Conservation (phyloP, 257 asterid species). For the Paraleonurus japonicus region DNA sequence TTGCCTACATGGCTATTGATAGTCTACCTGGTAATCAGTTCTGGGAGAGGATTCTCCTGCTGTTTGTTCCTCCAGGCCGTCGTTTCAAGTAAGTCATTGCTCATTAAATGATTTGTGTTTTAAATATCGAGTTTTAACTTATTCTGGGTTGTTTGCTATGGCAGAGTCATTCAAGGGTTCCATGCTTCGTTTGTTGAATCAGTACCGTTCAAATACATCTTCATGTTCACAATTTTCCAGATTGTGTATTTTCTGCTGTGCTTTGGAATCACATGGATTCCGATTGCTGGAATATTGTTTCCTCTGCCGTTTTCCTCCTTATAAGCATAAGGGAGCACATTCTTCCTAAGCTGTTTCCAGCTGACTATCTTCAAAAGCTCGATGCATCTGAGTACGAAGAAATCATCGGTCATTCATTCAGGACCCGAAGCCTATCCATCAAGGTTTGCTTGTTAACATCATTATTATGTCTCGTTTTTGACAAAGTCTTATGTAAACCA, state of each 20-base stretch:
- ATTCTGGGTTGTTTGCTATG: conserved; percentile 10
- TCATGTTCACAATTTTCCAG: conserved; percentile 66
- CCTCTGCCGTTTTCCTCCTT: conserved; percentile 80
- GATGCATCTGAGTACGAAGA: conserved; percentile 93
- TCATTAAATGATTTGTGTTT: background rate
- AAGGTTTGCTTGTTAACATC: conserved; percentile 34
- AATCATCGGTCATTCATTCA: conserved; percentile 52
- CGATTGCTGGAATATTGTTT: conserved; percentile 81
- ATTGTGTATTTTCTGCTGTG: conserved; percentile 57
- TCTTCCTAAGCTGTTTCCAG: conserved; percentile 71
- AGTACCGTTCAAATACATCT: conserved; percentile 81
- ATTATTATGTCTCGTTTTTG: background rate
- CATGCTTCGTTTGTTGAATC: conserved; percentile 83
- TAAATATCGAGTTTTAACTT: background rate
- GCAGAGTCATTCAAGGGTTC: conserved; percentile 66
- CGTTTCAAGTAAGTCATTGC: conserved; percentile 71
- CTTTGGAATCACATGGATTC: conserved; percentile 94
- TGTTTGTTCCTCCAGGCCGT: conserved; percentile 75
- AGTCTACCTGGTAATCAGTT: conserved; percentile 96
- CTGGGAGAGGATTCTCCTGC: conserved; percentile 84
- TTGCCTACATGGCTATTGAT: conserved; percentile 97
- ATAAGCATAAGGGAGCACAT: conserved; percentile 67
- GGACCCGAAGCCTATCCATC: conserved; percentile 38
- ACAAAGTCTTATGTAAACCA: too few relatives aligned
- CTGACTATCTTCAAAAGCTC: conserved; percentile 55